Evolutionary conservation across 441 rosid species (phyloP).

Genomic region (Eutrema salsugineum): DNA sequence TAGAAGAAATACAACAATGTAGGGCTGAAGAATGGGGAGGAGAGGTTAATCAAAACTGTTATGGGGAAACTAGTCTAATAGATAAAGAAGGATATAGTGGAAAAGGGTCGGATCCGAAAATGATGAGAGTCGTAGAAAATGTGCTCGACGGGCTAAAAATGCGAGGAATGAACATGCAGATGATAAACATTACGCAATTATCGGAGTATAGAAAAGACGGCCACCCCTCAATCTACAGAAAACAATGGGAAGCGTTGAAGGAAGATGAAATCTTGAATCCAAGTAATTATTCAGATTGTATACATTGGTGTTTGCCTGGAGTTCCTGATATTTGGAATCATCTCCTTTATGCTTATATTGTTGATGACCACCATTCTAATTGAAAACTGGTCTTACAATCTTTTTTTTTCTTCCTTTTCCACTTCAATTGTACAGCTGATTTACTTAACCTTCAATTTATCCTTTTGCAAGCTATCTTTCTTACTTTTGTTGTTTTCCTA

Average conservation of each 20-base stretch:
- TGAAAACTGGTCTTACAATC: neutral
- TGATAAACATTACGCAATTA: slow-evolving; percentile 62
- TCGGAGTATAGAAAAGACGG: slow-evolving; percentile 63
- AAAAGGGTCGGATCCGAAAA: slow-evolving; percentile 35
- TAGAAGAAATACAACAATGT: neutral
- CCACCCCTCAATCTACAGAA: slow-evolving; percentile 52
- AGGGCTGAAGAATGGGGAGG: slow-evolving; percentile 64
- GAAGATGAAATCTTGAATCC: slow-evolving; percentile 44
- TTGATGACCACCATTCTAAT: slow-evolving; percentile 11
- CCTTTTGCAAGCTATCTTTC: neutral
- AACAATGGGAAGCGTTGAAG: slow-evolving; percentile 51
- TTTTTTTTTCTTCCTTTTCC: neutral
- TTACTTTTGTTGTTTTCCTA: neutral
- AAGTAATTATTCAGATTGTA: slow-evolving; percentile 52
- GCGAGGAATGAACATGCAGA: slow-evolving; percentile 45
- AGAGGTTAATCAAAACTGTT: slow-evolving; percentile 36
- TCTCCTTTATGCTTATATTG: slow-evolving; percentile 56
- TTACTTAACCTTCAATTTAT: slow-evolving; percentile 1
- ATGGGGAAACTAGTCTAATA: slow-evolving; percentile 41
- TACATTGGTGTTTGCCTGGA: slow-evolving; percentile 76
- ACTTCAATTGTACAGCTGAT: slow-evolving; percentile 32
- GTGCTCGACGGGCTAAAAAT: slow-evolving; percentile 29
- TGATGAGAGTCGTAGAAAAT: slow-evolving; percentile 43
- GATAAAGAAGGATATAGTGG: slow-evolving; percentile 35
- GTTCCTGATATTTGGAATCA: slow-evolving; percentile 71